phyloP scores from a whole-genome alignment of 805 yeast genomes.

The Yamadazyma olivae region DNA sequence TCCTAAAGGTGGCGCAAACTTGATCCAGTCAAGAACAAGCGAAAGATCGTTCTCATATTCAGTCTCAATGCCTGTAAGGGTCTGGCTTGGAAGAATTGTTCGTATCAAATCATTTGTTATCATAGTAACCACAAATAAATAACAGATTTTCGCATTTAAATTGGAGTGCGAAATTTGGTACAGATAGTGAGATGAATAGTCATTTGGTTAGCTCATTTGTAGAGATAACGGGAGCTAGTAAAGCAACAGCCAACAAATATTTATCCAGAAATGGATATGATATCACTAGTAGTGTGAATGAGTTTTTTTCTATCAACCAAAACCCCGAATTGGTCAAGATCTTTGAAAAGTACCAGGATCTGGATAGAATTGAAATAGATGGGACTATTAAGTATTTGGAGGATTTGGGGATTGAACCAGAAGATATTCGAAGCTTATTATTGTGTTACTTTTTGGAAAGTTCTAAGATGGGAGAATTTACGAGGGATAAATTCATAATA shows the following conservation, averaged over 20 bases:
- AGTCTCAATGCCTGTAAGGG: conserved; percentile 3
- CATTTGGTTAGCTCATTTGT: conserved; percentile 22
- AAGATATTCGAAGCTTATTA: conserved; percentile 67
- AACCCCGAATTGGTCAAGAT: conserved; percentile 23
- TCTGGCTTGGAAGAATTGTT: conserved; percentile 9
- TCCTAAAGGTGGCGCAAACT: conserved; percentile 5
- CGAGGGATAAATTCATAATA: conserved; percentile 44
- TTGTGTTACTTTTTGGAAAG: conserved; percentile 68
- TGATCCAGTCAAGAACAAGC: conserved; percentile 12
- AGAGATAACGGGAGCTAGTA: conserved; percentile 37
- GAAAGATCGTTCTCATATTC: conserved; percentile 13
- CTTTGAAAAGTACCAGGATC: conserved; percentile 32
- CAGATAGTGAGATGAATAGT: conserved; percentile 1
- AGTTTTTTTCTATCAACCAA: conserved; percentile 17
- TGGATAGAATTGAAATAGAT: conserved; percentile 59
- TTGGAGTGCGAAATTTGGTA: background rate
- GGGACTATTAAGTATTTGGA: conserved; percentile 70
- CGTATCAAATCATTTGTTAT: conserved; percentile 6
- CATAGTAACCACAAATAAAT: too few species aligned
- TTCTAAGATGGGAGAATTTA: conserved; percentile 64
- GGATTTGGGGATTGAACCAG: conserved; percentile 70
- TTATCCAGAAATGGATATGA: conserved; percentile 30
- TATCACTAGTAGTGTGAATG: conserved; percentile 28
- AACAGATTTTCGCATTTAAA: background rate
- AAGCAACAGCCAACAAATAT: conserved; percentile 31